A percentile compares a stretch with the other conserved stretches of the same genome.
Evolutionary conservation across 2,329 filamentous ascomycete species (phyloP).

Genomic region (Truncatella angustata): DNA sequence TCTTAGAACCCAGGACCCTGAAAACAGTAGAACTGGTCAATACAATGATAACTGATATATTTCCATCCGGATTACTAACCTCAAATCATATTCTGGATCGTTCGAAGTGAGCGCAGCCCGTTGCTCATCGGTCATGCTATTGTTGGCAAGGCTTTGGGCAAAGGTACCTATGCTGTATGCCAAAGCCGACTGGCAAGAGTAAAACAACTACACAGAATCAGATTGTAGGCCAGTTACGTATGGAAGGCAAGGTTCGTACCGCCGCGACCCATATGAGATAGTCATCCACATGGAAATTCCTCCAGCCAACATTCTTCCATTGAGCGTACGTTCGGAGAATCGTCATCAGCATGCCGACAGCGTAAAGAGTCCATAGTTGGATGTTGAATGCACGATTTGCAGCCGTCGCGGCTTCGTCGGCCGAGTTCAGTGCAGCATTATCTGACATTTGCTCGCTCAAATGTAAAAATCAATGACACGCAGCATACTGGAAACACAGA

Average conservation of each 20-base stretch:
- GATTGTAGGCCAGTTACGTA: too few species aligned
- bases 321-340: slow-evolving; percentile 30
- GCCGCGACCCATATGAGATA: slow-evolving; percentile 32
- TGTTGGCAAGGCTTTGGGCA: slow-evolving; percentile 50
- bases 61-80: slow-evolving; percentile 7
- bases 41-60: background rate
- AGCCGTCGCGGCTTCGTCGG: background rate
- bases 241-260: background rate
- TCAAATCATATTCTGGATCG: slow-evolving; percentile 39
- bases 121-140: slow-evolving; percentile 48
- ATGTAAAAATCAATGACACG: background rate
- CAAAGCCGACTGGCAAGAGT: slow-evolving; percentile 44
- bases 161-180: slow-evolving; percentile 46
- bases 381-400: slow-evolving; percentile 6
- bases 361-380: slow-evolving; percentile 27
- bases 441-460: background rate
- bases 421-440: background rate
- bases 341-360: slow-evolving; percentile 30
- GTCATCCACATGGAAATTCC: slow-evolving; percentile 32
- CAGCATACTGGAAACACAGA: too few species aligned
- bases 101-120: slow-evolving; percentile 38
- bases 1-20: slow-evolving; percentile 49
- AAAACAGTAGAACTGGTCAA: background rate
- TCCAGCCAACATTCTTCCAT: slow-evolving; percentile 25
- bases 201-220: slow-evolving; percentile 48